These are phyloP conservation scores for Aegilops longissima DNA, from an alignment of 176 grass and related monocot genomes.

Conservation along the genomic window DNA sequence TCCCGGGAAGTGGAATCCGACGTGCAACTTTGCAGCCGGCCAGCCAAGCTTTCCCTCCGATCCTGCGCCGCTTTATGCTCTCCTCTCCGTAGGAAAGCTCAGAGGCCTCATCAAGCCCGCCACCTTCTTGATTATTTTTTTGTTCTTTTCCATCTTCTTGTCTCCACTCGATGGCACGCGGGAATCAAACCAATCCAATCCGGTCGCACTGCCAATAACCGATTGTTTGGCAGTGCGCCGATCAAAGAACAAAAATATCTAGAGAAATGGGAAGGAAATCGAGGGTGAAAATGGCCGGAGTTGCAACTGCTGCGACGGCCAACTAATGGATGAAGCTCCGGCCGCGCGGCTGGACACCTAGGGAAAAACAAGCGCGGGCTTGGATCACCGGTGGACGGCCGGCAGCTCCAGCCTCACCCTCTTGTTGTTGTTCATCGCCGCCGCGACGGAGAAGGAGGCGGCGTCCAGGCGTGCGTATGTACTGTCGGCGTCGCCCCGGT, in stretches of 20 bases:
- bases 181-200: constrained; percentile 30
- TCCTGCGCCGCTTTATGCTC: not conserved
- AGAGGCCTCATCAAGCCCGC: not conserved
- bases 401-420: constrained; percentile 33
- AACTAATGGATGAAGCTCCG: not conserved
- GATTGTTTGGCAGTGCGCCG: constrained; percentile 18
- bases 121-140: not conserved
- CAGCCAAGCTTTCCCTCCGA: not conserved
- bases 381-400: constrained; percentile 20
- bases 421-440: constrained; percentile 23
- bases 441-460: not conserved
- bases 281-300: not conserved
- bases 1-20: constrained; percentile 22
- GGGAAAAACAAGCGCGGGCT: constrained; percentile 22
- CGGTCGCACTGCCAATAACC: constrained; percentile 31
- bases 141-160: not conserved
- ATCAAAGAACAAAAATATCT: constrained; percentile 36
- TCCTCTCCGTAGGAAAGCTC: constrained; percentile 41
- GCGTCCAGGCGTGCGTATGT: not conserved
- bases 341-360: not conserved
- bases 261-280: not conserved
- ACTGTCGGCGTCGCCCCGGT: not conserved
- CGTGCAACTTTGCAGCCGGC: constrained; percentile 28
- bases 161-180: constrained; percentile 12
- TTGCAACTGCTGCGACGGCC: constrained; percentile 4